Percentiles rank a stretch among this genome's conserved stretches.
These are phyloP conservation scores for Dryas alaskensis DNA, from an alignment of 306 rosid genomes.

Conservation along the genomic window DNA sequence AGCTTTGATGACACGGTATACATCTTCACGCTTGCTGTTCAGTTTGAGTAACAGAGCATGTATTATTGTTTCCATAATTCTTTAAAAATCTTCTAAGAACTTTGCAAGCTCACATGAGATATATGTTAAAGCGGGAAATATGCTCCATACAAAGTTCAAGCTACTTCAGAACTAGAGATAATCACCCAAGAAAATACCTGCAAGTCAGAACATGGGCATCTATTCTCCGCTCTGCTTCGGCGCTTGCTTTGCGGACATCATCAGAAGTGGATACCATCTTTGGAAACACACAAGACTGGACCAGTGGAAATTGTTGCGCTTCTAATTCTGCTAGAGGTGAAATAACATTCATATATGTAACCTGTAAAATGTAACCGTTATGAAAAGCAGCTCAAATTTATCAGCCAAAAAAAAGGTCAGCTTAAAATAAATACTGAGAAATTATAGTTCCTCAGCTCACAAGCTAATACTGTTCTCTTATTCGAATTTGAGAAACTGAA, in stretches of 20 bases:
- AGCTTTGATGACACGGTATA: slow-evolving; percentile 75
- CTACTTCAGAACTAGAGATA: background rate
- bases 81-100: background rate
- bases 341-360: slow-evolving; percentile 62
- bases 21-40: slow-evolving; percentile 83
- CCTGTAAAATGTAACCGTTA: slow-evolving; percentile 47
- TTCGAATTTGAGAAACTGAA: background rate
- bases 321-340: slow-evolving; percentile 81
- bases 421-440: background rate
- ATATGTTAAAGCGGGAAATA: background rate
- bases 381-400: slow-evolving; percentile 18
- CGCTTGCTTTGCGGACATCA: slow-evolving; percentile 83
- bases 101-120: background rate
- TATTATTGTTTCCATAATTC: slow-evolving; percentile 27
- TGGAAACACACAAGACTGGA: slow-evolving; percentile 82
- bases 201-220: slow-evolving; percentile 68
- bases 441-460: background rate
- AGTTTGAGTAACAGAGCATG: slow-evolving; percentile 30
- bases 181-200: slow-evolving; percentile 52
- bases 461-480: background rate
- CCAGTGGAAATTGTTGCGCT: slow-evolving; percentile 68
- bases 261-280: slow-evolving; percentile 65
- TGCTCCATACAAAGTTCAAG: background rate
- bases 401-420: background rate
- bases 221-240: slow-evolving; percentile 83